A percentile compares a stretch with the other conserved stretches of the same genome.
These are phyloP conservation scores for Quercus aquifolioides DNA, from an alignment of 306 rosid species.

Conservation along the genomic window DNA sequence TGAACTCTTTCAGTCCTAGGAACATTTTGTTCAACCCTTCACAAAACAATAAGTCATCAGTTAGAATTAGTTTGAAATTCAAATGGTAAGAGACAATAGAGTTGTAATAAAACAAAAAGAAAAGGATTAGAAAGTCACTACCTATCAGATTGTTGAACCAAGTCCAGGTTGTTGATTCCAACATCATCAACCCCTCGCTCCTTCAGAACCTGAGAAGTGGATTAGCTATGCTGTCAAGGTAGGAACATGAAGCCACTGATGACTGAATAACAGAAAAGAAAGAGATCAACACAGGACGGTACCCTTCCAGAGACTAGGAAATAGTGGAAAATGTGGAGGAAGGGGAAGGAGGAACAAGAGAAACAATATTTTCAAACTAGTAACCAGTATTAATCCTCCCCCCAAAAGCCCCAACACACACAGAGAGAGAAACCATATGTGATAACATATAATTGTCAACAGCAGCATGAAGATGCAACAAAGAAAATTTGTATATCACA, in stretches of 20 bases:
- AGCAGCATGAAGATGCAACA: background rate
- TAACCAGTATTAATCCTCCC: background rate
- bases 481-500: slow-evolving; percentile 1
- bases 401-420: too few species aligned
- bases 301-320: background rate
- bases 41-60: slow-evolving; percentile 15
- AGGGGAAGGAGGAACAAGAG: background rate
- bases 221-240: slow-evolving; percentile 15
- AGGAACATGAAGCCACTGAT: slow-evolving; percentile 13
- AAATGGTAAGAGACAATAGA: slow-evolving; percentile 1
- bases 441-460: background rate
- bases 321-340: background rate
- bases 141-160: slow-evolving; percentile 63
- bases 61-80: slow-evolving; percentile 8
- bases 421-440: background rate
- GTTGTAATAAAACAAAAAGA: background rate
- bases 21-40: slow-evolving; percentile 62
- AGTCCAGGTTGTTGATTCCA: slow-evolving; percentile 44
- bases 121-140: slow-evolving; percentile 20
- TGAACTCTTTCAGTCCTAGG: slow-evolving; percentile 51
- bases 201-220: slow-evolving; percentile 75
- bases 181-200: slow-evolving; percentile 81
- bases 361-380: background rate
- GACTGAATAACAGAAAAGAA: background rate
- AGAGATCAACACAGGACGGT: background rate